A percentile compares a stretch with the other conserved stretches of the same genome.
phyloP scores from a whole-genome alignment of 805 yeast genomes.

The Suhomyces emberorum region DNA sequence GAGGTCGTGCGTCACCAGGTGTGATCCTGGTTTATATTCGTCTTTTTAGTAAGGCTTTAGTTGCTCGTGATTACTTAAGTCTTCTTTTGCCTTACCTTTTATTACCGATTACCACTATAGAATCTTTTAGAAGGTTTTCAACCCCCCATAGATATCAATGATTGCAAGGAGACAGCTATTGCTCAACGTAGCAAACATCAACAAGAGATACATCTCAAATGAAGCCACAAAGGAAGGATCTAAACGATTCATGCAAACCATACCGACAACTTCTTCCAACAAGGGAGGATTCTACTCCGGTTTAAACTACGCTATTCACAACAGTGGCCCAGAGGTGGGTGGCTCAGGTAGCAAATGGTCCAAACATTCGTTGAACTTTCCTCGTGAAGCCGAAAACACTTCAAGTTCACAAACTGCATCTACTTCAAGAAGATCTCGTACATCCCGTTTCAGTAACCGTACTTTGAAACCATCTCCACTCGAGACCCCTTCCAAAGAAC shows the following conservation, averaged over 20 bases:
- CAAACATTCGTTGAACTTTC: constrained; percentile 23
- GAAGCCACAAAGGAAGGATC: constrained; percentile 20
- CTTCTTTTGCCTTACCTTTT: no score
- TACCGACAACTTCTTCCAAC: constrained; percentile 19
- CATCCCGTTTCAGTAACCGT: constrained; percentile 23
- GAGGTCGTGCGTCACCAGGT: constrained; percentile 6
- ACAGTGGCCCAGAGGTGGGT: constrained; percentile 4
- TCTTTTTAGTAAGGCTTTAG: no score
- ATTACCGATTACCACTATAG: no score
- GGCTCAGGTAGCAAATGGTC: constrained; percentile 27
- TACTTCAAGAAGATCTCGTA: constrained; percentile 31
- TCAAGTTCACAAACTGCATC: constrained; percentile 7
- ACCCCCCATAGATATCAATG: no score
- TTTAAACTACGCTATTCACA: constrained; percentile 12
- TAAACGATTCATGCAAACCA: constrained; percentile 35
- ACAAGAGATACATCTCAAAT: constrained; percentile 17
- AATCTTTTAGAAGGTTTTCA: no score
- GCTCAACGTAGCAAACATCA: constrained; percentile 3
- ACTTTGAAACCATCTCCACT: constrained; percentile 8
- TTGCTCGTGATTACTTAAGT: no score
- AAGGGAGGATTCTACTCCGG: constrained; percentile 11
- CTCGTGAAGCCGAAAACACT: constrained; percentile 7
- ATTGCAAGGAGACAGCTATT: constrained; percentile 9
- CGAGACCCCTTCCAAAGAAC: constrained; percentile 3
- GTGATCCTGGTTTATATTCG: no score